Conservation (phyloP, 2,329 filamentous ascomycete species). For the Ophiocordyceps robertsii region DNA sequence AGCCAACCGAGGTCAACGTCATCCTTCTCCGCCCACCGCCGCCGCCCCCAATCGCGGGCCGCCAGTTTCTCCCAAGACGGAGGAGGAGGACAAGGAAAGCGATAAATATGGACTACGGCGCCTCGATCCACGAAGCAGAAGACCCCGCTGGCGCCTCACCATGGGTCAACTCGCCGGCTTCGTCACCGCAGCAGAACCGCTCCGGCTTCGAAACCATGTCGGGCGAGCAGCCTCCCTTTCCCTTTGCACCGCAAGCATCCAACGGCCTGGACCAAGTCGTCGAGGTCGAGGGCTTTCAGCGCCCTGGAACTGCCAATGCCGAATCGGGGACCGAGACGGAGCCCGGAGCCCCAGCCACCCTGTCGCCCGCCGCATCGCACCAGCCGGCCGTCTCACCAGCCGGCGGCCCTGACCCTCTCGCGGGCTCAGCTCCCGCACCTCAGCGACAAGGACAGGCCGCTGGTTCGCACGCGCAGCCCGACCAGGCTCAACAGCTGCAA, state of each 20-base stretch:
- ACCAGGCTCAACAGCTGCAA: conserved; percentile 32
- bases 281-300: conserved; percentile 25
- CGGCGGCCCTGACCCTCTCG: conserved; percentile 3
- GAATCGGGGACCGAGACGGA: conserved; percentile 29
- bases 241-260: conserved; percentile 27
- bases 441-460: conserved; percentile 13
- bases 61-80: not conserved
- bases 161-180: conserved; percentile 40
- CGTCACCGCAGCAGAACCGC: conserved; percentile 33
- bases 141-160: conserved; percentile 38
- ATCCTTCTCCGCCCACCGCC: conserved; percentile 7
- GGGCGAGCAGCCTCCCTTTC: conserved; percentile 29
- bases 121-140: conserved; percentile 40
- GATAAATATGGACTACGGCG: conserved; percentile 43
- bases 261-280: conserved; percentile 27
- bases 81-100: not conserved
- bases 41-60: conserved; percentile 5
- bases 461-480: conserved; percentile 8
- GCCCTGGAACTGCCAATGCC: conserved; percentile 33
- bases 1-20: conserved; percentile 5
- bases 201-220: conserved; percentile 27
- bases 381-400: conserved; percentile 7
- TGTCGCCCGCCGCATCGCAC: conserved; percentile 4
- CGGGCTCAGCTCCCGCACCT: conserved; percentile 5
- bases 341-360: conserved; percentile 18